Conservation (phyloP, 129 eudicot genomes). For the Helichrysum umbraculigerum region DNA sequence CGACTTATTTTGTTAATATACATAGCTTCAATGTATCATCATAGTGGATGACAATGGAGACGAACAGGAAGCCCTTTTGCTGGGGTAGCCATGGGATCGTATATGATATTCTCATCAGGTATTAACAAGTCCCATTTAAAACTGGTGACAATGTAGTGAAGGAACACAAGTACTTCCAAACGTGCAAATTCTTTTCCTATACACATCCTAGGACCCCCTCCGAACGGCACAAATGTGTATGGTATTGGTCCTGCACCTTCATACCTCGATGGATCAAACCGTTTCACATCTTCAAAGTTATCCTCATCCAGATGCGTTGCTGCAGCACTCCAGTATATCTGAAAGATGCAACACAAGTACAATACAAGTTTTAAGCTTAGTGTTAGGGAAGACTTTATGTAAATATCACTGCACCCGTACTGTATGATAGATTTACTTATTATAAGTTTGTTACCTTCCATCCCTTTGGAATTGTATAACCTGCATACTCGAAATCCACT, state of each 20-base stretch:
- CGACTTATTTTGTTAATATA: too few relatives aligned
- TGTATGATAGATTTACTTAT: too few relatives aligned
- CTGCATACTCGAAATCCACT: conserved; percentile 46
- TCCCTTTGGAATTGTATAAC: conserved; percentile 63
- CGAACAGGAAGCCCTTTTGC: conserved; percentile 23
- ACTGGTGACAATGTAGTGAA: background rate
- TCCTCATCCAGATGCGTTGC: background rate
- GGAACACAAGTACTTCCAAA: conserved; percentile 1
- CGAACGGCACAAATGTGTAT: background rate
- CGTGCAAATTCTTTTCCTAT: conserved; percentile 2
- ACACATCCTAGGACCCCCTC: conserved; percentile 17
- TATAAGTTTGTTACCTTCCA: conserved; percentile 46
- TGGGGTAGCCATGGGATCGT: conserved; percentile 15
- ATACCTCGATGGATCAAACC: conserved; percentile 13
- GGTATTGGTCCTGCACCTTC: conserved; percentile 5
- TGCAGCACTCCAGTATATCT: background rate
- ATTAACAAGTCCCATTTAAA: background rate
- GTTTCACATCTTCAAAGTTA: background rate
- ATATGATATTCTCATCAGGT: conserved; percentile 13
- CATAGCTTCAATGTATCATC: too few relatives aligned
- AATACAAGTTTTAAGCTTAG: too few relatives aligned
- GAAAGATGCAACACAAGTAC: background rate
- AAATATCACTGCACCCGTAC: too few relatives aligned
- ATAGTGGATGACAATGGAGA: conserved; percentile 13
- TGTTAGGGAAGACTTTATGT: too few relatives aligned